Evolutionary conservation across 805 yeast genomes (phyloP).

Genomic region (Candida mattraensis): DNA sequence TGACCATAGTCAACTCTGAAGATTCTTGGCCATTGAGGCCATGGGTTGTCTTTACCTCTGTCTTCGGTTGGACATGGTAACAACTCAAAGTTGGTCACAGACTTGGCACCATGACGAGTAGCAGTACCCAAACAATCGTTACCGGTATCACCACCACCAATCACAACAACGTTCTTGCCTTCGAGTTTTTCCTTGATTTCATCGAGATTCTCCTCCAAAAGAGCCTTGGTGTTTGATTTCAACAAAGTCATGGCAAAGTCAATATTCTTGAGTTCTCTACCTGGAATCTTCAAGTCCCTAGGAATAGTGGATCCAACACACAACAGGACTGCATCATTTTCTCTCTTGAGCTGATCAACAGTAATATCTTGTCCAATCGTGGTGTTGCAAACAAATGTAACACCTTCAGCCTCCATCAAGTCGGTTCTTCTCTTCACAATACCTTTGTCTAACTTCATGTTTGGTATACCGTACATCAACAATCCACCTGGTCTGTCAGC

Average conservation of each 20-base stretch:
- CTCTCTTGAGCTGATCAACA: slow-evolving; percentile 61
- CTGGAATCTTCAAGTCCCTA: slow-evolving; percentile 91
- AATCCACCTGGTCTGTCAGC: slow-evolving; percentile 96
- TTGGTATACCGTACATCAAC: slow-evolving; percentile 98
- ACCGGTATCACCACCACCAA: slow-evolving; percentile 99
- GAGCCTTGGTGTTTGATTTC: slow-evolving; percentile 84
- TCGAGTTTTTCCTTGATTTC: slow-evolving; percentile 67
- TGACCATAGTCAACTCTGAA: slow-evolving; percentile 98
- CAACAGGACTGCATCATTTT: slow-evolving; percentile 80
- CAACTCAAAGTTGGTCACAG: slow-evolving; percentile 91
- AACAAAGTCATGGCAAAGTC: slow-evolving; percentile 93
- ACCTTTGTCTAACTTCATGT: slow-evolving; percentile 94
- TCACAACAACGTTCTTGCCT: slow-evolving; percentile 91
- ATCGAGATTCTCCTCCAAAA: slow-evolving; percentile 77
- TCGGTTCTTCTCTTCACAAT: slow-evolving; percentile 93
- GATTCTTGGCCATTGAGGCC: slow-evolving; percentile 99
- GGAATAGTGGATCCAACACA: slow-evolving; percentile 97
- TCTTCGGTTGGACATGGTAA: slow-evolving; percentile 87
- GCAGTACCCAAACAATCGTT: slow-evolving; percentile 98
- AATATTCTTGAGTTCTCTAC: slow-evolving; percentile 86
- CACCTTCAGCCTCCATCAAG: slow-evolving; percentile 86
- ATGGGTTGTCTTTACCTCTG: slow-evolving; percentile 93
- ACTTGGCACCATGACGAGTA: slow-evolving; percentile 94
- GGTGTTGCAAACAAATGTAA: slow-evolving; percentile 71
- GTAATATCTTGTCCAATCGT: slow-evolving; percentile 83